Percentiles rank a stretch among this genome's conserved stretches.
phyloP scores from a whole-genome alignment of 768 basidiomycete species.

The Psilocybe cubensis region DNA sequence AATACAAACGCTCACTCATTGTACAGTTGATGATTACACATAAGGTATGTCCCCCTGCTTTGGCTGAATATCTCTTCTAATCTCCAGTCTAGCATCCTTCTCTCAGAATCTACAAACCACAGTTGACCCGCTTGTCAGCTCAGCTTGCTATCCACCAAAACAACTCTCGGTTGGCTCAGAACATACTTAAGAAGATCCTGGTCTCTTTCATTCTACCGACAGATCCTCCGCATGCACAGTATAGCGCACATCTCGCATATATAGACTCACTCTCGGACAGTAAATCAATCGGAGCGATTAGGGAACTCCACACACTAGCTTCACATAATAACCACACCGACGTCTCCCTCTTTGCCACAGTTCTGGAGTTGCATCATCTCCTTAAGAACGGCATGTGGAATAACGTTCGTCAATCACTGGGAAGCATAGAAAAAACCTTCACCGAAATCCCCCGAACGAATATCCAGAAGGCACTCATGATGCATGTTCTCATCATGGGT shows the following conservation, averaged over 20 bases:
- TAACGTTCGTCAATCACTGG: conserved; percentile 50
- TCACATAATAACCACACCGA: conserved; percentile 37
- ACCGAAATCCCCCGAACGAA: conserved; percentile 12
- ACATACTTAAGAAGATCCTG: conserved; percentile 57
- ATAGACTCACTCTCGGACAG: conserved; percentile 41
- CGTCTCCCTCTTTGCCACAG: conserved; percentile 52
- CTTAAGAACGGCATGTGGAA: conserved; percentile 59
- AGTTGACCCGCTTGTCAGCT: conserved; percentile 64
- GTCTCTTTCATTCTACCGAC: conserved; percentile 43
- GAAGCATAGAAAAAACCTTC: conserved; percentile 52
- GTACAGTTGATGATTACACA: conserved; percentile 56
- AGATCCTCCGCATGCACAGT: conserved; percentile 57
- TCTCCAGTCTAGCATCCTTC: conserved; percentile 57
- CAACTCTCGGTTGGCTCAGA: conserved; percentile 64
- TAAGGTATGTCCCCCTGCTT: conserved; percentile 44
- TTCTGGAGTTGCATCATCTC: conserved; percentile 61
- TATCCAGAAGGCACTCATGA: conserved; percentile 35
- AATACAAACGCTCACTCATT: conserved; percentile 4
- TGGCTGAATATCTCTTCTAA: neutral
- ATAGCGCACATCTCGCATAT: conserved; percentile 58
- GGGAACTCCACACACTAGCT: conserved; percentile 33
- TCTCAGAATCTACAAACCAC: conserved; percentile 60
- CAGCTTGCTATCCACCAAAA: conserved; percentile 54
- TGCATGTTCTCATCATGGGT: conserved; percentile 67
- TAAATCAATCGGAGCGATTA: conserved; percentile 34